These are phyloP conservation scores for Pseudonitzschia delicatissima DNA, from an alignment of 108 stramenopile genomes.

Conservation along the genomic window DNA sequence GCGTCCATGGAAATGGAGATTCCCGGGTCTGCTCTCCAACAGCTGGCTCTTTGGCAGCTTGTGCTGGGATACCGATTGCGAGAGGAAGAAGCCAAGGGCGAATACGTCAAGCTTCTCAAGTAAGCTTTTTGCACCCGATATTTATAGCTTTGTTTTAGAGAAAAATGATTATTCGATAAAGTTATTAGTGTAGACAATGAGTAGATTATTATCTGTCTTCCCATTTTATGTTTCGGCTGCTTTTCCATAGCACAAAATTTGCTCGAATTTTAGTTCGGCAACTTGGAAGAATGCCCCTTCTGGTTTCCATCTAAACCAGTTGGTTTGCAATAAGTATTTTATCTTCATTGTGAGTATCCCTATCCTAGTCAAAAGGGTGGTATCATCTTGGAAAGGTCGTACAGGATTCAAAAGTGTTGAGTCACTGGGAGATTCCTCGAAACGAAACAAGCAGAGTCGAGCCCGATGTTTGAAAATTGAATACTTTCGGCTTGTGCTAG, in stretches of 20 bases:
- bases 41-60: slow-evolving; percentile 88
- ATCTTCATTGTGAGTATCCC: not conserved
- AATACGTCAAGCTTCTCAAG: slow-evolving; percentile 46
- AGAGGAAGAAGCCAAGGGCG: not conserved
- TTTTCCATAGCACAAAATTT: too few species aligned
- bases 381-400: not conserved
- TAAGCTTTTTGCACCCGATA: too few species aligned
- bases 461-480: too few species aligned
- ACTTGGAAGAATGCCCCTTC: too few species aligned
- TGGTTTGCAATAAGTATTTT: not conserved
- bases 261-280: too few species aligned
- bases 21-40: slow-evolving; percentile 82
- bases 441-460: too few species aligned
- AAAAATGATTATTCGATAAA: not conserved
- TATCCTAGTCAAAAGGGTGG: not conserved
- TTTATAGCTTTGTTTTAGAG: too few species aligned
- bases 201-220: not conserved
- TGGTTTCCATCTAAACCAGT: too few species aligned
- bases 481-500: not conserved
- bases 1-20: slow-evolving; percentile 76
- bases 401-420: not conserved
- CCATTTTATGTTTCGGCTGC: too few species aligned
- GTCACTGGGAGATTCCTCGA: not conserved
- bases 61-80: slow-evolving; percentile 80
- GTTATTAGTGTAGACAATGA: not conserved